Base-by-base conservation (phyloP, 106 monocot species). In the Acorus calamus region DNA sequence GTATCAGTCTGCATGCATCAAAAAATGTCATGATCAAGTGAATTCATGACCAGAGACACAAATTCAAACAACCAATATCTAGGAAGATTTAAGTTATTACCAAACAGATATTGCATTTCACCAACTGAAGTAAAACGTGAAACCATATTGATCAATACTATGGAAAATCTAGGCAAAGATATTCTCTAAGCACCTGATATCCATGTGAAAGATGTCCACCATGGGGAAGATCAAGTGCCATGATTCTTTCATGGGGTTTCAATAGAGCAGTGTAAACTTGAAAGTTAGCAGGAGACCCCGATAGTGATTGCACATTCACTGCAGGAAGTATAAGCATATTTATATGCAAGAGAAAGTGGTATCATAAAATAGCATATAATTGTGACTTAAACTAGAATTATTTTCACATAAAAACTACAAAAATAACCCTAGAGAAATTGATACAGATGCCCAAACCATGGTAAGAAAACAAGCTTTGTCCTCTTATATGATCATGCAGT, bases 191-290 rank as follows among this genome's bases (percentile, higher is more conserved):
- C 57, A 96, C 94, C 90, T 96, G 94, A 59, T 96, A 96, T 8
- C 94, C 94, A 61, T 96, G 94, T 56, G 94, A 96, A 66, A 96
- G 87, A 76, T 96, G 94, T 49, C 94, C 94, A 74, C 94, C 94
- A 78, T 96, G 94, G 67, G 94, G 94, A 73, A 96, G 87, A 87
- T 96, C 94, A 49, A 96, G 82, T 46, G 94, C 86, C 94, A 96
- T 96, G 59, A 96, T 90, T 82, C 94, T 77, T 50, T 96, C 94
- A 84, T 96, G 94, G 62, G 94, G 90, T 64, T 90, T 96, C 78
- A 96, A 71, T 61, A 96, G 87, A 44, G 94, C 94, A 61, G 94
- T 96, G 63, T 96, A 96, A 14, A 96, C 94, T 70, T 96, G 94
- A 62, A 96, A 96, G 63, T 96, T 96, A 51, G 94, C 66, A 72